phyloP scores from a whole-genome alignment of 1,284 basidiomycete genomes.

The Ustilago vetiveriae region DNA sequence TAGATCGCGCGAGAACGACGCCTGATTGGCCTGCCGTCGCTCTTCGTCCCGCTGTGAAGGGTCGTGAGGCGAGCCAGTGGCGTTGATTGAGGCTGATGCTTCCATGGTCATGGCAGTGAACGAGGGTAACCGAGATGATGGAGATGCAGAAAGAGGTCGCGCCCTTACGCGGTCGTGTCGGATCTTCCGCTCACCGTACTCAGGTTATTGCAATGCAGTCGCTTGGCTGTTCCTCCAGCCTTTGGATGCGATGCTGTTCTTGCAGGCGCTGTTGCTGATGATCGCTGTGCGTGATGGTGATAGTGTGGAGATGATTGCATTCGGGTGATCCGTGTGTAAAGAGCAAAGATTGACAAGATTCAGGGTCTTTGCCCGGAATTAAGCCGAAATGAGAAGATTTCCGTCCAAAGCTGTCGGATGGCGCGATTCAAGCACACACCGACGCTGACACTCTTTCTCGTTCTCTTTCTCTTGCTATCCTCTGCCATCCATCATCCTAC shows the following conservation, averaged over 20 bases:
- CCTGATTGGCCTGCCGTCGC: conserved; percentile 43
- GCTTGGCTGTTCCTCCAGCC: no score
- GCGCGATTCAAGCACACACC: conserved; percentile 15
- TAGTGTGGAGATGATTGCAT: not conserved
- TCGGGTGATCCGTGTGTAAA: conserved; percentile 7
- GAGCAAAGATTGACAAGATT: conserved; percentile 1
- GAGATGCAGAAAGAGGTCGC: not conserved
- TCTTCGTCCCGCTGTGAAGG: conserved; percentile 1
- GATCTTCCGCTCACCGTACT: no score
- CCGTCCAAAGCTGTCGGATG: conserved; percentile 11
- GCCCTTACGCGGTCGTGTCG: no score
- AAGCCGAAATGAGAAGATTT: conserved; percentile 23
- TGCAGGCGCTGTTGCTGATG: no score
- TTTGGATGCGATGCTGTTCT: no score
- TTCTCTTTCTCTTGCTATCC: not conserved
- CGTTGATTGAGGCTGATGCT: not conserved
- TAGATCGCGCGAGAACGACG: conserved; percentile 57
- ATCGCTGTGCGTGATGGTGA: no score
- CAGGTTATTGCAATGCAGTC: no score
- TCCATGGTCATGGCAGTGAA: conserved; percentile 1
- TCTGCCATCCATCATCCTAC: conserved; percentile 4
- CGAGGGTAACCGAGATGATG: no score
- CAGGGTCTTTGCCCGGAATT: conserved; percentile 41
- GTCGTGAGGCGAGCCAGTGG: not conserved
- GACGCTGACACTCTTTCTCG: not conserved